Conservation (phyloP, 169 alveolate genomes). For the Ichthyophthirius multifiliis region DNA sequence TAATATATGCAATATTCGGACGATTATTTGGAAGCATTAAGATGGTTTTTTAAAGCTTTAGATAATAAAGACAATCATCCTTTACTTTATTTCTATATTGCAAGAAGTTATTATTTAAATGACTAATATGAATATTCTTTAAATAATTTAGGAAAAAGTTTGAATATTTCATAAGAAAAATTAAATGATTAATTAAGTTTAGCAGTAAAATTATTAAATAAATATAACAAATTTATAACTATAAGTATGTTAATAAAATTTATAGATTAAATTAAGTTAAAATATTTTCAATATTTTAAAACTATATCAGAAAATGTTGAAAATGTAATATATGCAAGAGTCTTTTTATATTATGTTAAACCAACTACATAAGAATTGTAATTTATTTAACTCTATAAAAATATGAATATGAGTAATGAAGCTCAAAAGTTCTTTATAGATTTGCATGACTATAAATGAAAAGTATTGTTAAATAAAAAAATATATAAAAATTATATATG, state of each 20-base stretch:
- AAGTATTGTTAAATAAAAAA: no score
- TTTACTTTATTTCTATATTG: background rate
- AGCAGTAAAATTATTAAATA: background rate
- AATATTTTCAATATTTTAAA: background rate
- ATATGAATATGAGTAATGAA: no score
- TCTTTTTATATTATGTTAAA: background rate
- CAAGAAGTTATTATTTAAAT: background rate
- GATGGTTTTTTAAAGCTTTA: conserved; percentile 1
- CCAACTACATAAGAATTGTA: background rate
- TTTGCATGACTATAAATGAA: no score
- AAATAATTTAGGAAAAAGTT: background rate
- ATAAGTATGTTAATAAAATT: background rate
- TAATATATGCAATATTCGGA: background rate
- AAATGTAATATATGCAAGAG: background rate
- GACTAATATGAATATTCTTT: background rate
- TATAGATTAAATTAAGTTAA: background rate
- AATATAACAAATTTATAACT: background rate
- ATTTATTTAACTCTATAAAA: background rate
- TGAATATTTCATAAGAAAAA: background rate
- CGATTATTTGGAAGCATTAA: background rate
- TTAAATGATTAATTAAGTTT: background rate
- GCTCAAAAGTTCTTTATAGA: no score
- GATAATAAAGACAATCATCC: background rate
- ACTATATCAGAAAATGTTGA: conserved; percentile 2
- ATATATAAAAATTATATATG: no score